Evolutionary conservation across 345 rosid genomes (phyloP).

Genomic region (Firmiana major): DNA sequence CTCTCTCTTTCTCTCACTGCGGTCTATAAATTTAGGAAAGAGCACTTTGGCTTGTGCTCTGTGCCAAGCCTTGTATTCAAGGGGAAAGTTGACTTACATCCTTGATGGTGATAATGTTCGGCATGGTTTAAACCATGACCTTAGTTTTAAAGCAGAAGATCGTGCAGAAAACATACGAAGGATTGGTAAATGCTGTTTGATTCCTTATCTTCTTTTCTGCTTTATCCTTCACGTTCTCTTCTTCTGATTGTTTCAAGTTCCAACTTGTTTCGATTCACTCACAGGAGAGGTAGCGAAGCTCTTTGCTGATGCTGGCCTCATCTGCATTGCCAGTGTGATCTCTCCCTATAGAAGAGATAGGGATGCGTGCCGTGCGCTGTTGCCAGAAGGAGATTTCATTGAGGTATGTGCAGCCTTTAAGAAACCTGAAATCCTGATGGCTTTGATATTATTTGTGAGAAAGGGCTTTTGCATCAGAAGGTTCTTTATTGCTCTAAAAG

Average conservation of each 20-base stretch:
- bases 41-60: constrained; percentile 84
- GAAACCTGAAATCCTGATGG: background rate
- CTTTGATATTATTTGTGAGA: background rate
- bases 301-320: constrained; percentile 79
- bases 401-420: constrained; percentile 43
- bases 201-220: background rate
- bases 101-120: constrained; percentile 84
- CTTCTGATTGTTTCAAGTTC: background rate
- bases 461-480: background rate
- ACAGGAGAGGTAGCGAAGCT: constrained; percentile 82
- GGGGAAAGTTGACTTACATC: constrained; percentile 68
- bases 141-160: constrained; percentile 63
- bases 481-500: constrained; percentile 5
- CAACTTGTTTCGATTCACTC: constrained; percentile 20
- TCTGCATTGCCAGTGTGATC: constrained; percentile 80
- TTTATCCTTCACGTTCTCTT: background rate
- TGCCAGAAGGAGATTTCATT: constrained; percentile 71
- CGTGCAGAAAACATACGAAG: constrained; percentile 75
- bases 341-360: constrained; percentile 84
- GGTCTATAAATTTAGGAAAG: constrained; percentile 43
- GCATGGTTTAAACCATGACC: constrained; percentile 73
- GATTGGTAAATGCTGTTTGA: constrained; percentile 39
- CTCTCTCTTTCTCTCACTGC: background rate
- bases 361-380: constrained; percentile 58
- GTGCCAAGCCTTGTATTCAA: constrained; percentile 47